These are phyloP conservation scores for Calonectria pauciramosa DNA, from an alignment of 2,329 filamentous ascomycete species.

Conservation along the genomic window DNA sequence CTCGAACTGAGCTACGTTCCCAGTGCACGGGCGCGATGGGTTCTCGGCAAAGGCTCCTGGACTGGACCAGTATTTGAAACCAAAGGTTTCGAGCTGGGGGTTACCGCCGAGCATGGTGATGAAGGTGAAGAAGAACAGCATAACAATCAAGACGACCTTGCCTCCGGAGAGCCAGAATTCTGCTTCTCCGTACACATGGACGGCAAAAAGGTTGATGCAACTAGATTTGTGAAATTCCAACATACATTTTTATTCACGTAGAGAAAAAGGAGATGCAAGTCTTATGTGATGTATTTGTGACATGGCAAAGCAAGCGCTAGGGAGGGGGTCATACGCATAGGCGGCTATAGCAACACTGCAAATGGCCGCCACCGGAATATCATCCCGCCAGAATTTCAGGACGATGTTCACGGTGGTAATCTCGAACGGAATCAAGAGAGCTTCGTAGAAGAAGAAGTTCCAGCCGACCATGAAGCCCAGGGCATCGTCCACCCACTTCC, in stretches of 20 bases:
- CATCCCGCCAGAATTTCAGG: conserved; percentile 27
- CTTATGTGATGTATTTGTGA: background rate
- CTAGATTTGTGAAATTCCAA: conserved; percentile 13
- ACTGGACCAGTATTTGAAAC: conserved; percentile 26
- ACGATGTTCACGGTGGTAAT: conserved; percentile 28
- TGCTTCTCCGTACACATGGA: conserved; percentile 30
- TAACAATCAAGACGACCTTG: conserved; percentile 29
- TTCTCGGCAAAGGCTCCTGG: conserved; percentile 27
- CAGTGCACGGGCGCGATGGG: conserved; percentile 1
- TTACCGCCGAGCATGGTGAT: conserved; percentile 31
- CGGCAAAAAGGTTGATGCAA: conserved; percentile 27
- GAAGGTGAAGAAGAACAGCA: conserved; percentile 31
- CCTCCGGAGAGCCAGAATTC: conserved; percentile 29
- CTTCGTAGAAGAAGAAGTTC: conserved; percentile 34
- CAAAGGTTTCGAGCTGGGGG: conserved; percentile 22
- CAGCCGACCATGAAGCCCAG: conserved; percentile 32
- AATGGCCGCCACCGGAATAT: conserved; percentile 47
- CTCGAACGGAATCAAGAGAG: conserved; percentile 30
- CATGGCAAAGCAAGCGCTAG: background rate
- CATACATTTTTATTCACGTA: conserved; percentile 10
- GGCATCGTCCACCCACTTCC: conserved; percentile 31
- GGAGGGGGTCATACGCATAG: conserved; percentile 17
- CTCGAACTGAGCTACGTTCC: conserved; percentile 25
- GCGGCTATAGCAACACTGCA: conserved; percentile 59
- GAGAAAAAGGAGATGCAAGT: conserved; percentile 9